Evolutionary conservation across 345 rosid genomes (phyloP).

Genomic region (Boechera divaricarpa): DNA sequence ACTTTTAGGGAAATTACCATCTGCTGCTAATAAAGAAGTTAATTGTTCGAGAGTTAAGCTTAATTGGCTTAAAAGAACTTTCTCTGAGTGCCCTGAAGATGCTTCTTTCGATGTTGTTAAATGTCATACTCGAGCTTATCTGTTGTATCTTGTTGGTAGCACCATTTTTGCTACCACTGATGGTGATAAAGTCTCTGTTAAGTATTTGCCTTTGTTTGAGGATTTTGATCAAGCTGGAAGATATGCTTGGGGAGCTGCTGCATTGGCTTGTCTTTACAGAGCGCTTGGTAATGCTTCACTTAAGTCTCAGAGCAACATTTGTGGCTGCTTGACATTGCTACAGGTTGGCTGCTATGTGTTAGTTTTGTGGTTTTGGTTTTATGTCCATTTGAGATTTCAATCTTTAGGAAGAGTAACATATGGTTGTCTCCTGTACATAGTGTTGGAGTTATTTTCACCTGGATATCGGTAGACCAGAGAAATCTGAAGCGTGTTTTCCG

Average conservation of each 20-base stretch:
- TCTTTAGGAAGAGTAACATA: not conserved
- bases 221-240: constrained; percentile 72
- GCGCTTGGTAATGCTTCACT: constrained; percentile 70
- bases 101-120: constrained; percentile 56
- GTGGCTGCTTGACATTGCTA: constrained; percentile 79
- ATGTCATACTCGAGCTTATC: constrained; percentile 68
- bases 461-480: constrained; percentile 66
- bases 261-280: constrained; percentile 61
- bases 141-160: constrained; percentile 74
- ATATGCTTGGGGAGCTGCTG: constrained; percentile 82
- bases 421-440: constrained; percentile 37
- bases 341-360: constrained; percentile 62
- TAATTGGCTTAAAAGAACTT: constrained; percentile 75
- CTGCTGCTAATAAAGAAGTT: constrained; percentile 58
- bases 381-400: not conserved
- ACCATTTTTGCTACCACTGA: constrained; percentile 82
- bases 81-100: constrained; percentile 65
- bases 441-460: constrained; percentile 87
- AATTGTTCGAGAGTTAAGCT: constrained; percentile 84
- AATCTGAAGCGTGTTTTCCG: constrained; percentile 59
- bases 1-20: constrained; percentile 63
- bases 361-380: not conserved
- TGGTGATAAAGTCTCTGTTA: constrained; percentile 84
- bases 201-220: constrained; percentile 73
- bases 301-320: constrained; percentile 72